Conservation (phyloP, 176 grass and related monocot genomes). For the Triticum dicoccoides region DNA sequence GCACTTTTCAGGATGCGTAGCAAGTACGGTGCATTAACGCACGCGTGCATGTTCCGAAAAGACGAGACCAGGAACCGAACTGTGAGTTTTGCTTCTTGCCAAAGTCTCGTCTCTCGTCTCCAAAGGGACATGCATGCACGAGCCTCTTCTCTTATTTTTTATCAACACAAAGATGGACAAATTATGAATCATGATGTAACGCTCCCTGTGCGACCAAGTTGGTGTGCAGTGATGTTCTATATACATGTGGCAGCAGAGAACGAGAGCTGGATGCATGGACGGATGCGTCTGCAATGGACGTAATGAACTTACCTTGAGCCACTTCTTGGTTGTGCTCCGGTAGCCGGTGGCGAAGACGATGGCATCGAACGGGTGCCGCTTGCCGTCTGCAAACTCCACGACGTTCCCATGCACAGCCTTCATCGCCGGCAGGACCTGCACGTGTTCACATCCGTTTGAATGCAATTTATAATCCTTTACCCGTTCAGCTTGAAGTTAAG, state of each 20-base stretch:
- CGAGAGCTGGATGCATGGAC: neutral
- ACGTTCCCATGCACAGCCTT: slow-evolving; percentile 38
- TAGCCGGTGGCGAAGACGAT: slow-evolving; percentile 84
- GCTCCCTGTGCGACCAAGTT: neutral
- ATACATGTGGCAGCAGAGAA: neutral
- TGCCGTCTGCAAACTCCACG: slow-evolving; percentile 54
- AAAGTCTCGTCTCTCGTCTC: slow-evolving; percentile 6
- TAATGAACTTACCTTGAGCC: slow-evolving; percentile 57
- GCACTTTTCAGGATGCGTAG: slow-evolving; percentile 9
- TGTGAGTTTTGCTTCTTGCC: slow-evolving; percentile 9
- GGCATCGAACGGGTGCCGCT: slow-evolving; percentile 51
- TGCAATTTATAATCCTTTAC: neutral
- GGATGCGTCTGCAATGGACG: neutral
- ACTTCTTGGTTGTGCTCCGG: slow-evolving; percentile 44
- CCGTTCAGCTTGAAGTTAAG: neutral
- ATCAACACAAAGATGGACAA: neutral
- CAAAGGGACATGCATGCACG: neutral
- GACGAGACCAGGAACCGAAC: neutral
- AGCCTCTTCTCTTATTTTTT: neutral
- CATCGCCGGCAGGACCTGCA: slow-evolving; percentile 41
- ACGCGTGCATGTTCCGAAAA: neutral
- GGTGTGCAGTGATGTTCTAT: neutral
- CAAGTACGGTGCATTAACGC: neutral
- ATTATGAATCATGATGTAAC: neutral
- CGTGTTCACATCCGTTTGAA: neutral